phyloP scores from a whole-genome alignment of 768 basidiomycete species.

The Pluteus cervinus region DNA sequence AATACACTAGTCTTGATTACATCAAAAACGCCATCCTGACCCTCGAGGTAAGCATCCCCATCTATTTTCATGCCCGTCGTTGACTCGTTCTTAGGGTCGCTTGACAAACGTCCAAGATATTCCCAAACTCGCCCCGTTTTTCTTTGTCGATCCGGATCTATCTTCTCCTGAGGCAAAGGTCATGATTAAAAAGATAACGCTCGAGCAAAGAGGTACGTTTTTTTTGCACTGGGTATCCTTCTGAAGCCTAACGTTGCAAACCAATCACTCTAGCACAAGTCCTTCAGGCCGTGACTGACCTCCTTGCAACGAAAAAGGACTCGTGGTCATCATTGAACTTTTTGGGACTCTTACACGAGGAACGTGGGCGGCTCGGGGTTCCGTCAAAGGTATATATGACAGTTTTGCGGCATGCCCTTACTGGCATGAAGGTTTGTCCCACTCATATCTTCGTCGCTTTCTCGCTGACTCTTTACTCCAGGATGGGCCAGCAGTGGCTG shows the following conservation, averaged over 20 bases:
- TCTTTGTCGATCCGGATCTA: conserved; percentile 71
- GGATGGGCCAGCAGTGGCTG: conserved; percentile 45
- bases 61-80: not conserved
- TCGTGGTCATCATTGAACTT: conserved; percentile 11
- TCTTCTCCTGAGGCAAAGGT: conserved; percentile 43
- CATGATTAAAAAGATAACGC: conserved; percentile 40
- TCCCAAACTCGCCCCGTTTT: conserved; percentile 60
- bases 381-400: conserved; percentile 60
- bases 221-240: conserved; percentile 6
- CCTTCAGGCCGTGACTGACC: conserved; percentile 34
- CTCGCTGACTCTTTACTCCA: conserved; percentile 12
- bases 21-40: conserved; percentile 58
- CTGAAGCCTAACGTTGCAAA: conserved; percentile 21
- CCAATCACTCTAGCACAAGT: conserved; percentile 25
- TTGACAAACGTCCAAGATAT: conserved; percentile 69
- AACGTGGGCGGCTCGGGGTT: conserved; percentile 31
- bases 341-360: conserved; percentile 32
- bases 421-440: conserved; percentile 70
- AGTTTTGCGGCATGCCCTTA: conserved; percentile 69
- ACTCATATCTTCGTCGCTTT: not conserved
- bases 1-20: conserved; percentile 47
- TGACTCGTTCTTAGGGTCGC: conserved; percentile 44
- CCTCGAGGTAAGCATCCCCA: conserved; percentile 41
- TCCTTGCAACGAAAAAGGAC: conserved; percentile 19
- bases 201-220: conserved; percentile 39